These are phyloP conservation scores for Recurvomyces mirabilis DNA, from an alignment of 495 filamentous ascomycete genomes.

Conservation along the genomic window DNA sequence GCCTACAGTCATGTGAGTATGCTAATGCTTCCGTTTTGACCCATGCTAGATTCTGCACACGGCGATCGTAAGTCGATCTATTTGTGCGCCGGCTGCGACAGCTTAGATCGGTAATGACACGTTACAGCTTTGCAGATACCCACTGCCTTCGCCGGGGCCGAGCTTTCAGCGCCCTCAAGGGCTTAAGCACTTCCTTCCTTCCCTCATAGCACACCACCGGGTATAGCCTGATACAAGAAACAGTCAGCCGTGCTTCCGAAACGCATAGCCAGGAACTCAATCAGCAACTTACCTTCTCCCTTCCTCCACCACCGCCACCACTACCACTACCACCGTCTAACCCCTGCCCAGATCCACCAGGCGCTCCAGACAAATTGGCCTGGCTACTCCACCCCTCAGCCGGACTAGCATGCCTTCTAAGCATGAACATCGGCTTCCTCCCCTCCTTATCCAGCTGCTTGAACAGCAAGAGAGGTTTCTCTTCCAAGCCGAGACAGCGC, in stretches of 20 bases:
- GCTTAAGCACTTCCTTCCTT: no score
- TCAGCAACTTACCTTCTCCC: conserved; percentile 9
- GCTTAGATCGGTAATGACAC: no score
- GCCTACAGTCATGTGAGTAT: no score
- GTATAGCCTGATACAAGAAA: conserved; percentile 1
- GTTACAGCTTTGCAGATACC: no score
- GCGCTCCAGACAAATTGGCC: no score
- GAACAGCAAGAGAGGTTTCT: conserved; percentile 89
- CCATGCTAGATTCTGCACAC: no score
- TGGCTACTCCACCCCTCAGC: conserved; percentile 28
- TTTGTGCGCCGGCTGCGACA: no score
- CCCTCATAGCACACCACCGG: conserved; percentile 16
- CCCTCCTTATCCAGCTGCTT: conserved; percentile 95
- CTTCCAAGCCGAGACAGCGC: conserved; percentile 78
- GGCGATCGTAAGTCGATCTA: no score
- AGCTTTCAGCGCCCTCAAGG: no score
- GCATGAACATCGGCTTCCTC: conserved; percentile 98
- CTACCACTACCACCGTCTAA: neutral
- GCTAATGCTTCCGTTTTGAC: no score
- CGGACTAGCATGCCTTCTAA: conserved; percentile 52
- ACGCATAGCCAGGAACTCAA: neutral
- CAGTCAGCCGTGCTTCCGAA: neutral
- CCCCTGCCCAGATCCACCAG: neutral
- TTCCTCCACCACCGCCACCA: neutral
- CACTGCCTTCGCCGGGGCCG: no score